phyloP scores from a whole-genome alignment of 139 green algal species.

The Chlamydomonas sp. region DNA sequence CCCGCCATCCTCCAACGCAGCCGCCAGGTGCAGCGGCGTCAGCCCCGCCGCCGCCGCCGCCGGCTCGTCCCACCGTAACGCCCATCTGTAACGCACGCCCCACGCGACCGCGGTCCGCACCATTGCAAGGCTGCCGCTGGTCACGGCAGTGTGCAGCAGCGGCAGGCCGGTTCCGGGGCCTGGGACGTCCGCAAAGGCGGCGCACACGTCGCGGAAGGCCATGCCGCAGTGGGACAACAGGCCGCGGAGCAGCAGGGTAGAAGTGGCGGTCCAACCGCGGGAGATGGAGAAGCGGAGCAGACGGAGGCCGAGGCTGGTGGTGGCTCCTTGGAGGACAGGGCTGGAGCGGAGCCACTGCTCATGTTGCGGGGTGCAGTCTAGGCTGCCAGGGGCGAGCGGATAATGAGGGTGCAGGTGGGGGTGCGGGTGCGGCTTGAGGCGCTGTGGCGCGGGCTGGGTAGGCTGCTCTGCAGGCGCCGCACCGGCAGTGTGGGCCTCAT shows the following conservation, averaged over 20 bases:
- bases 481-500: no score
- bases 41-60: slow-evolving; percentile 3
- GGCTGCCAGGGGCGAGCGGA: slow-evolving; percentile 5
- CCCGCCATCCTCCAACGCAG: slow-evolving; percentile 14
- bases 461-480: no score
- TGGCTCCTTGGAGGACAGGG: slow-evolving; percentile 6
- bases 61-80: slow-evolving; percentile 21
- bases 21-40: slow-evolving; percentile 36
- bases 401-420: no score
- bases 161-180: background rate
- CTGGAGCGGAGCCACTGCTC: background rate
- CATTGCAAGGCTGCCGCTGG: background rate
- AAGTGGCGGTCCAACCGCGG: slow-evolving; percentile 18
- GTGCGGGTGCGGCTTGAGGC: no score
- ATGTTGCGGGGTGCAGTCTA: slow-evolving; percentile 23
- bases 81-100: slow-evolving; percentile 7
- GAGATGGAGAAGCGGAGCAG: slow-evolving; percentile 18
- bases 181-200: background rate
- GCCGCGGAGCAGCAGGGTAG: slow-evolving; percentile 7
- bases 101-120: slow-evolving; percentile 2
- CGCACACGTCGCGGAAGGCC: background rate
- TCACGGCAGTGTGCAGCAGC: slow-evolving; percentile 27
- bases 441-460: no score
- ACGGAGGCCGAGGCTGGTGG: slow-evolving; percentile 11
- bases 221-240: slow-evolving; percentile 26